These are phyloP conservation scores for Penicillium macrosclerotiorum DNA, from an alignment of 495 filamentous ascomycete species.

Conservation along the genomic window DNA sequence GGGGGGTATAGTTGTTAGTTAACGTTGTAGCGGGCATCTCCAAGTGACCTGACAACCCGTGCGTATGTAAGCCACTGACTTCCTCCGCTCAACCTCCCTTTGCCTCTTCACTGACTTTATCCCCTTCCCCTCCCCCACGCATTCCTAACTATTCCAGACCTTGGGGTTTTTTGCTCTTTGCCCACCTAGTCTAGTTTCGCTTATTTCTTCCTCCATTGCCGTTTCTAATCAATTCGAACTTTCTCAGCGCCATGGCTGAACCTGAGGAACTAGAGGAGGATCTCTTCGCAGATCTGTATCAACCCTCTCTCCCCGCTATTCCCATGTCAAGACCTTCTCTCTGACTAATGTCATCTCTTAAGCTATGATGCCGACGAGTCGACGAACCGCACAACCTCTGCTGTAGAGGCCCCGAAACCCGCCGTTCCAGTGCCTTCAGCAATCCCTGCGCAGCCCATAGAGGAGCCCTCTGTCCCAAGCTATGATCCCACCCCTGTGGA, in stretches of 20 bases:
- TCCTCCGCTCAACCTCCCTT: constrained; percentile 20
- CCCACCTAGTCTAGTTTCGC: background rate
- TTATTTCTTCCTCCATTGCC: constrained; percentile 1
- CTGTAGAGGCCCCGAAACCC: constrained; percentile 31
- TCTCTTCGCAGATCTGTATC: constrained; percentile 97
- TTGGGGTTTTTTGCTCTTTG: constrained; percentile 2
- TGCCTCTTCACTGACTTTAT: constrained; percentile 11
- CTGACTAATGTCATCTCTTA: constrained; percentile 9
- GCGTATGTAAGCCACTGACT: constrained; percentile 21
- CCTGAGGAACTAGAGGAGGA: constrained; percentile 92
- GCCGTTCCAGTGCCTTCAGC: constrained; percentile 22
- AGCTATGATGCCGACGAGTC: constrained; percentile 89
- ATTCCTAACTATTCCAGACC: background rate
- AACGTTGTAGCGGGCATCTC: background rate
- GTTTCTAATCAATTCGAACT: background rate
- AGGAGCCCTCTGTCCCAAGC: constrained; percentile 22
- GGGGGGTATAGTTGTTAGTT: background rate
- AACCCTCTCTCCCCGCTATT: background rate
- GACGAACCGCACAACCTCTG: constrained; percentile 39
- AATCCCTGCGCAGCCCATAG: constrained; percentile 20
- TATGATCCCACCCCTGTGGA: constrained; percentile 45
- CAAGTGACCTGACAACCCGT: background rate
- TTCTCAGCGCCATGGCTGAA: constrained; percentile 64
- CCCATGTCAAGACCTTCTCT: constrained; percentile 2
- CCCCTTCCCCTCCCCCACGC: background rate